Evolutionary conservation across 441 rosid species (phyloP).

Genomic region (Populus hybrid): DNA sequence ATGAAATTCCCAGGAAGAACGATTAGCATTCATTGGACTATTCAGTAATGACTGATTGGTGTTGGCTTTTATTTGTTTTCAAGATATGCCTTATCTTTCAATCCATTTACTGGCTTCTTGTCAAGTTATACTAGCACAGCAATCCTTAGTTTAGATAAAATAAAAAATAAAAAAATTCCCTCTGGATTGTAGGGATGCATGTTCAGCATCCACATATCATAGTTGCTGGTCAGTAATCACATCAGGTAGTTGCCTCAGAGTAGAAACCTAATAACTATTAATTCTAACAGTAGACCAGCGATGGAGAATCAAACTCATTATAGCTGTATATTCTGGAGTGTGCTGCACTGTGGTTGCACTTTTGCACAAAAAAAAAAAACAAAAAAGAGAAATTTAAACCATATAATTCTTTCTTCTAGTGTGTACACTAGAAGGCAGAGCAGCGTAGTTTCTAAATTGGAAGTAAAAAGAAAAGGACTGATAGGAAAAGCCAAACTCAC

Average conservation of each 20-base stretch:
- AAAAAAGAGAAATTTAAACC: not conserved
- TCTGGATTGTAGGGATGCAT: not conserved
- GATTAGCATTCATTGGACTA: not conserved
- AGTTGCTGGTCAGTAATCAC: not conserved
- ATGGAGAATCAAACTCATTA: not conserved
- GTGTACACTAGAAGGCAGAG: not conserved
- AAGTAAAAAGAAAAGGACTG: not conserved
- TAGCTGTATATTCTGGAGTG: not conserved
- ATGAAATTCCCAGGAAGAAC: not conserved
- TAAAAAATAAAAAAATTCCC: no score
- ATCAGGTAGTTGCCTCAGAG: not conserved
- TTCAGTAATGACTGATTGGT: not conserved
- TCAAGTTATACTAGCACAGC: not conserved
- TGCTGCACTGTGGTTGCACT: not conserved
- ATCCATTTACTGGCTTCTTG: not conserved
- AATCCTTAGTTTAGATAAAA: not conserved
- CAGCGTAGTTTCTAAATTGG: not conserved
- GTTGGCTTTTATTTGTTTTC: not conserved
- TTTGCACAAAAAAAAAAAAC: not conserved
- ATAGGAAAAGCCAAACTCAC: conserved; percentile 35
- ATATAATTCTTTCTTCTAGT: not conserved
- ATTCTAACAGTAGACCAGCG: not conserved
- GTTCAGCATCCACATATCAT: not conserved
- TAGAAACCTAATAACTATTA: not conserved
- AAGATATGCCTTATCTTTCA: not conserved